Base-by-base conservation (phyloP, 225 moss, liverwort and hornwort species). In the Antitrichia curtipendula region DNA sequence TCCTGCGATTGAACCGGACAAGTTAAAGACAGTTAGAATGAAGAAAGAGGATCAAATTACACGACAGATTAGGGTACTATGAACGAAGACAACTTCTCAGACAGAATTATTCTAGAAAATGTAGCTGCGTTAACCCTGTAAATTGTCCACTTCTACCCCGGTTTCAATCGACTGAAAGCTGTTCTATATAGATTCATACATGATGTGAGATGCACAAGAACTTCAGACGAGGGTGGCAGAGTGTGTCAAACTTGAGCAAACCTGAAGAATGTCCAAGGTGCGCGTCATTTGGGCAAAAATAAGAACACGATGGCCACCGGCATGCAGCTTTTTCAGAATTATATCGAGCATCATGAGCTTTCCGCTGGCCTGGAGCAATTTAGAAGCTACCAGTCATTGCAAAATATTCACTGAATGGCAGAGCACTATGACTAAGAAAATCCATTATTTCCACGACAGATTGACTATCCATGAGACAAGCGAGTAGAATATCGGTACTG, bases 261-360 rank as follows among this genome's bases (percentile, higher is more conserved):
- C 98, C 96, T 96, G 98, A 93, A 98, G 94, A 84, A 98, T 95
- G 87, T 98, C 98, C 75, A 98, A 90, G 40, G 98, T 98, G 52
- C 98, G 94, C 75, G 94, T 95, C 98, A 98, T 98, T 87, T 98
- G 98, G 89, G 96, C 96, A 92, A 91, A 98, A 86, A 98, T 91
- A 75, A 98, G 95, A 81, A 98, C 98, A 89, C 94, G 96, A 87
- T 96, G 96, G 36, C 96, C 95, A 85, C 89, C 88, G 81, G 69
- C 83, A 89, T 91, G 88, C 69, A 96, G 85, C 81, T 91, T 89
- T 86, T 92, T 92, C 85, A 98, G 89, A 82, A 98, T 87, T 81
- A 96, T 69, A 65, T 98, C 98, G 58, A 98, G 94, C 56, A 95
- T 87, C 83, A 90, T 89, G 85, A 98, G 91, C 90, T 98, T 98